These are phyloP conservation scores for Podaxis carcinomalis DNA, from an alignment of 768 basidiomycete species.

Conservation along the genomic window DNA sequence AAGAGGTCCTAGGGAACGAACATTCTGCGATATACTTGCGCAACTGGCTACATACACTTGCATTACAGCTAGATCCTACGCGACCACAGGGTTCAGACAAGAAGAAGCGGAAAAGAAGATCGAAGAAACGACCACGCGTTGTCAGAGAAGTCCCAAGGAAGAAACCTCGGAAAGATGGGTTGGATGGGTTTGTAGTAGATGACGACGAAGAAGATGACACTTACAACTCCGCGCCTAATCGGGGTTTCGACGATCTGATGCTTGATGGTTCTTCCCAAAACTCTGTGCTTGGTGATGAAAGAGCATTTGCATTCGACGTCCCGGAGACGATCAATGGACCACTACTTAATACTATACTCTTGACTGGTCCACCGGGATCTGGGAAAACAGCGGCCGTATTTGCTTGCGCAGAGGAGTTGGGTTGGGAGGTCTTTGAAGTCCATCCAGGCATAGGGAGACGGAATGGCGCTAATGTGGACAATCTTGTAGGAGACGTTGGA, in stretches of 20 bases:
- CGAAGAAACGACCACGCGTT: slow-evolving; percentile 53
- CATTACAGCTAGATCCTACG: slow-evolving; percentile 43
- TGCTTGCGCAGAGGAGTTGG: slow-evolving; percentile 90
- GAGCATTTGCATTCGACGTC: neutral
- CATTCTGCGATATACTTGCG: slow-evolving; percentile 63
- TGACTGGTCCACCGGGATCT: slow-evolving; percentile 75
- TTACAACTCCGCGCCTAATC: neutral
- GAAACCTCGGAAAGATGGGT: slow-evolving; percentile 51
- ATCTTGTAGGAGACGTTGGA: slow-evolving; percentile 87
- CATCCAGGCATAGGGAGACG: slow-evolving; percentile 94
- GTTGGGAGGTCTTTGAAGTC: slow-evolving; percentile 96
- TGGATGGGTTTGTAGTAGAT: slow-evolving; percentile 47
- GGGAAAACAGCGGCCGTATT: slow-evolving; percentile 94
- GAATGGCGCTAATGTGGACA: slow-evolving; percentile 71
- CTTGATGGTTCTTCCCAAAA: slow-evolving; percentile 13
- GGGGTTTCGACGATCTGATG: slow-evolving; percentile 17
- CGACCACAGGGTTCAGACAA: slow-evolving; percentile 8
- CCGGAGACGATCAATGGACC: slow-evolving; percentile 27
- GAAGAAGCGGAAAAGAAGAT: slow-evolving; percentile 20
- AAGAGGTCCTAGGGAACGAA: slow-evolving; percentile 79
- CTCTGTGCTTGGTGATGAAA: neutral
- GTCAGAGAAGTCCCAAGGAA: slow-evolving; percentile 47
- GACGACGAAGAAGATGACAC: slow-evolving; percentile 34
- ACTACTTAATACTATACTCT: slow-evolving; percentile 83
- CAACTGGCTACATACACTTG: slow-evolving; percentile 74